phyloP scores from a whole-genome alignment of 768 basidiomycete species.

The Agaricus sinodeliciosus region DNA sequence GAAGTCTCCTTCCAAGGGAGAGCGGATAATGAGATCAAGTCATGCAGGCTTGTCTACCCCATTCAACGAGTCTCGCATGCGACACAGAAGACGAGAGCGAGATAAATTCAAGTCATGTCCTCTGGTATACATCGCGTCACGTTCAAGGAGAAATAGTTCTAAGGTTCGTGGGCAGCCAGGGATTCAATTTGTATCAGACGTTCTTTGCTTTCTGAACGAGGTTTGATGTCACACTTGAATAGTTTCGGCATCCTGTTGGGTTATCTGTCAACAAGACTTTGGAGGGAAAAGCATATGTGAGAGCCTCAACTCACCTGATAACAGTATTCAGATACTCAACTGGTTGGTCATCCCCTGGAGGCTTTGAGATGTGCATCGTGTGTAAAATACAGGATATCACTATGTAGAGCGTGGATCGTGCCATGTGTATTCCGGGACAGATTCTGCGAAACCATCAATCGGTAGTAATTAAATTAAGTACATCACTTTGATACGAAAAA shows the following conservation, averaged over 20 bases:
- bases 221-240: conserved; percentile 24
- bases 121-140: too few relatives aligned
- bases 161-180: background rate
- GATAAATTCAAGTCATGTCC: too few relatives aligned
- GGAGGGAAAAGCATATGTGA: too few relatives aligned
- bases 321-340: conserved; percentile 13
- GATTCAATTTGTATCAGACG: conserved; percentile 14
- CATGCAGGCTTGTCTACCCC: too few relatives aligned
- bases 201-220: conserved; percentile 20
- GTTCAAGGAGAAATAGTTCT: too few relatives aligned
- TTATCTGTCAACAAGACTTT: background rate
- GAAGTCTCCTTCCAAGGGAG: too few relatives aligned
- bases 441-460: background rate
- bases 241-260: conserved; percentile 17
- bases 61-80: too few relatives aligned
- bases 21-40: too few relatives aligned
- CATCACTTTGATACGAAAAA: background rate
- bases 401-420: conserved; percentile 20
- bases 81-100: too few relatives aligned
- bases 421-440: conserved; percentile 20
- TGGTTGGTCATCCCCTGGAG: conserved; percentile 13
- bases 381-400: conserved; percentile 24
- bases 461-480: too few relatives aligned
- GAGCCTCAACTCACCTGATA: conserved; percentile 8
- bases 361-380: conserved; percentile 23